phyloP scores from a whole-genome alignment of 2,329 filamentous ascomycete genomes.

The Sarocladium oryzae region DNA sequence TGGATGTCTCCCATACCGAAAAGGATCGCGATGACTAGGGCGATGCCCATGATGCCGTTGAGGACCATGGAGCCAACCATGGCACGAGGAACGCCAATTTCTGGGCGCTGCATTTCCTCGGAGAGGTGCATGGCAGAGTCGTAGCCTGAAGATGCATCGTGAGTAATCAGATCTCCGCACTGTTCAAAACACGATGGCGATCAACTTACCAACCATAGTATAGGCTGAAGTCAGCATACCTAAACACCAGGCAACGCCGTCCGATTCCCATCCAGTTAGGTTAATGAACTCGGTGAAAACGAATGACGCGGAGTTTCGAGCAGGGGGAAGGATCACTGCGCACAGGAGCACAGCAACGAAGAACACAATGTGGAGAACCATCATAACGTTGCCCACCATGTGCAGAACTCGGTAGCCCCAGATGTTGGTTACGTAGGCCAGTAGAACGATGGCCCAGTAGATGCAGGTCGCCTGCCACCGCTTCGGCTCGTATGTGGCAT shows the following conservation, averaged over 20 bases:
- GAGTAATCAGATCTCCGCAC: neutral
- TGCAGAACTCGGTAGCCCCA: too few relatives aligned
- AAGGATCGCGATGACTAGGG: constrained; percentile 29
- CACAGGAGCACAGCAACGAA: constrained; percentile 23
- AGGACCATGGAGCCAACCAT: constrained; percentile 30
- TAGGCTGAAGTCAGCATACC: constrained; percentile 25
- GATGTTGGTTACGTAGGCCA: neutral
- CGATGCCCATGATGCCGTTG: constrained; percentile 35
- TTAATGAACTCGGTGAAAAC: constrained; percentile 27
- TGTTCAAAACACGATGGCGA: neutral
- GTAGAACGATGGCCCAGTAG: neutral
- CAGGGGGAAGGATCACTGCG: constrained; percentile 22
- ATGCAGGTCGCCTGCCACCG: too few relatives aligned
- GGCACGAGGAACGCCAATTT: constrained; percentile 29
- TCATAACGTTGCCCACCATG: neutral
- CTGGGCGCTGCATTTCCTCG: constrained; percentile 26
- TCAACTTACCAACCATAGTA: constrained; percentile 24
- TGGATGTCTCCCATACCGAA: constrained; percentile 34
- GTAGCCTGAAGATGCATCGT: constrained; percentile 16
- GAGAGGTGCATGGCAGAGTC: constrained; percentile 28
- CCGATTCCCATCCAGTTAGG: constrained; percentile 23
- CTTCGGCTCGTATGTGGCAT: too few relatives aligned
- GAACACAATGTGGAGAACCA: constrained; percentile 19
- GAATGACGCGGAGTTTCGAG: constrained; percentile 22
- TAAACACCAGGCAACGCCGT: constrained; percentile 27